Conservation (phyloP, 495 filamentous ascomycete species). For the Aspergillus homomorphus region DNA sequence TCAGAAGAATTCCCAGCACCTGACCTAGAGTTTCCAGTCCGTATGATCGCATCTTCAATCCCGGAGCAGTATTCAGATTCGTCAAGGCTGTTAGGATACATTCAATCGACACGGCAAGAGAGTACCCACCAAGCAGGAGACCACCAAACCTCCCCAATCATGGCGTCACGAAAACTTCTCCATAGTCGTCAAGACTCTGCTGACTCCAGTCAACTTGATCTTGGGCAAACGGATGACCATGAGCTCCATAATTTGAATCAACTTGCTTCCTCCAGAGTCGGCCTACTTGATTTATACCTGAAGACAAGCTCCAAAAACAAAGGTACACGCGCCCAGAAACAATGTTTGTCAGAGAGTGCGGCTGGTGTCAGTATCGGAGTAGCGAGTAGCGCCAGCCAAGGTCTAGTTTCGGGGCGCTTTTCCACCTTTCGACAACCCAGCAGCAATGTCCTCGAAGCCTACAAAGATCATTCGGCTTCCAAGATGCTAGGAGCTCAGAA, state of each 20-base stretch:
- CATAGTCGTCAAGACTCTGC: background rate
- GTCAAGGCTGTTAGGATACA: background rate
- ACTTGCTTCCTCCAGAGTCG: slow-evolving; percentile 25
- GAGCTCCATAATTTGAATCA: slow-evolving; percentile 23
- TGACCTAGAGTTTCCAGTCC: background rate
- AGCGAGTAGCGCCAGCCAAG: background rate
- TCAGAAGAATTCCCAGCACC: background rate
- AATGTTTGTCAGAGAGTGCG: slow-evolving; percentile 5
- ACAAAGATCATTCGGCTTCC: background rate
- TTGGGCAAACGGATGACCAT: slow-evolving; percentile 1
- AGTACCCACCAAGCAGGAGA: background rate
- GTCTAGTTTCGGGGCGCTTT: slow-evolving; percentile 12
- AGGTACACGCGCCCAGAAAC: slow-evolving; percentile 14
- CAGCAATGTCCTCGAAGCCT: background rate
- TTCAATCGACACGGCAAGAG: background rate
- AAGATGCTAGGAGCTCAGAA: background rate
- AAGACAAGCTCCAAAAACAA: slow-evolving; percentile 18
- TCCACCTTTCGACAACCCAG: slow-evolving; percentile 10
- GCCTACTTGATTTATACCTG: slow-evolving; percentile 18
- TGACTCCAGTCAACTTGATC: background rate
- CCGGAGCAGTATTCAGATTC: background rate
- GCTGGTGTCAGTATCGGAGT: background rate
- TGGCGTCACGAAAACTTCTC: background rate
- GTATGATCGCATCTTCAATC: background rate
- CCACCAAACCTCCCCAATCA: background rate